Conservation (phyloP, 2,329 filamentous ascomycete genomes). For the Herpotrichia juniperi region DNA sequence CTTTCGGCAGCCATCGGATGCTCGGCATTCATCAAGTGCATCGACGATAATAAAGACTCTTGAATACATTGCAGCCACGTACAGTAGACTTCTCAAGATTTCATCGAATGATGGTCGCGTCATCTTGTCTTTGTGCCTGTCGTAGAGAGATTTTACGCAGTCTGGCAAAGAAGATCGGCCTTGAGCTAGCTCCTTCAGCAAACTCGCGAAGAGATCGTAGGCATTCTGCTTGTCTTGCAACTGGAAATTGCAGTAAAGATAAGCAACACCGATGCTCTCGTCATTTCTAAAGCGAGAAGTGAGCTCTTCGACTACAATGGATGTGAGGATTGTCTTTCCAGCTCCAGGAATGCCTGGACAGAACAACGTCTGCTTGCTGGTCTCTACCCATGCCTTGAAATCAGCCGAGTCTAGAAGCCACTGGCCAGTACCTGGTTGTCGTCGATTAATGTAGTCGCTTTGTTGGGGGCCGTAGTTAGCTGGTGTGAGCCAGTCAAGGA, state of each 20-base stretch:
- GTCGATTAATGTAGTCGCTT: constrained; percentile 13
- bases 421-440: constrained; percentile 22
- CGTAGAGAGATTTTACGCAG: background rate
- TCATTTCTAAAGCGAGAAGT: constrained; percentile 22
- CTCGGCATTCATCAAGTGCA: constrained; percentile 10
- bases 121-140: background rate
- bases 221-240: constrained; percentile 43
- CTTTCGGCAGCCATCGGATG: background rate
- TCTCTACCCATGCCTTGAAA: constrained; percentile 15
- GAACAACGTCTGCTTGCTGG: constrained; percentile 19
- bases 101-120: background rate
- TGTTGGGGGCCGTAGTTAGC: constrained; percentile 19
- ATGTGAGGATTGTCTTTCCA: constrained; percentile 35
- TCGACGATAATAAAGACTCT: constrained; percentile 6
- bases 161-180: background rate
- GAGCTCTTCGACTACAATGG: constrained; percentile 24
- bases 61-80: background rate
- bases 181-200: constrained; percentile 1
- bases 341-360: constrained; percentile 33
- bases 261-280: constrained; percentile 45
- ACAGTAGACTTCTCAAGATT: background rate
- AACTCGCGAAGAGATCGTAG: constrained; percentile 6
- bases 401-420: constrained; percentile 23
- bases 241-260: constrained; percentile 54
- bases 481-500: constrained; percentile 19